phyloP scores from a whole-genome alignment of 768 basidiomycete species.

The Goffeauzyma gilvescens region DNA sequence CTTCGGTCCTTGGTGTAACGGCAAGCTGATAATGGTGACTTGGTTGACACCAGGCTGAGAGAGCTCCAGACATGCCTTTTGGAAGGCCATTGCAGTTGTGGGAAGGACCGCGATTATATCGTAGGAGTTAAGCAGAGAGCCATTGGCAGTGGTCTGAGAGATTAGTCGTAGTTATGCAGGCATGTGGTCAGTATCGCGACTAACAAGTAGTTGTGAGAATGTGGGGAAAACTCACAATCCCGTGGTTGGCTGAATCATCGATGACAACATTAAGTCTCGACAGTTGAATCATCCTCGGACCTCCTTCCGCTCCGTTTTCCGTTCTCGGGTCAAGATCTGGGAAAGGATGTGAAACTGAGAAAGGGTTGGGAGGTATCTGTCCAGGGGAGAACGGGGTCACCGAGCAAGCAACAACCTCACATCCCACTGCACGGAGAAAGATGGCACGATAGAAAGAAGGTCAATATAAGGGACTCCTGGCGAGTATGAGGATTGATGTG shows the following conservation, averaged over 20 bases:
- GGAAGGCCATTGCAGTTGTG: constrained; percentile 23
- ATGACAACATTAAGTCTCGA: constrained; percentile 23
- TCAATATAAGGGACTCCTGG: no score
- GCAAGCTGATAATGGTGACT: constrained; percentile 29
- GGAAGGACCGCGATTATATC: constrained; percentile 27
- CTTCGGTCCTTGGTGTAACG: constrained; percentile 19
- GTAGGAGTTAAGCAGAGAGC: constrained; percentile 5
- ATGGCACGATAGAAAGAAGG: no score
- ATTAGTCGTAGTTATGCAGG: not conserved
- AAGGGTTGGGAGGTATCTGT: constrained; percentile 17
- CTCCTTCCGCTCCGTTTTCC: not conserved
- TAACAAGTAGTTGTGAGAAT: not conserved
- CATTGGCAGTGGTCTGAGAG: not conserved
- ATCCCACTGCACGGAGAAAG: constrained; percentile 19
- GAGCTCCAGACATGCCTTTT: constrained; percentile 26
- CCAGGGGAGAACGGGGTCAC: constrained; percentile 14
- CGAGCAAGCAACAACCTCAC: constrained; percentile 21
- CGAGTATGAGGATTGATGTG: no score
- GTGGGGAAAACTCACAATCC: constrained; percentile 17
- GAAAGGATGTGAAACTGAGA: constrained; percentile 16
- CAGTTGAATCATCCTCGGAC: constrained; percentile 19
- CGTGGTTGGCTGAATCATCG: constrained; percentile 25
- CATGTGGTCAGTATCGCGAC: no score
- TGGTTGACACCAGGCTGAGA: constrained; percentile 26
- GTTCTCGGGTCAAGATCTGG: constrained; percentile 21